phyloP scores from a whole-genome alignment of 345 rosid species.

The Pugionium dolabratum region DNA sequence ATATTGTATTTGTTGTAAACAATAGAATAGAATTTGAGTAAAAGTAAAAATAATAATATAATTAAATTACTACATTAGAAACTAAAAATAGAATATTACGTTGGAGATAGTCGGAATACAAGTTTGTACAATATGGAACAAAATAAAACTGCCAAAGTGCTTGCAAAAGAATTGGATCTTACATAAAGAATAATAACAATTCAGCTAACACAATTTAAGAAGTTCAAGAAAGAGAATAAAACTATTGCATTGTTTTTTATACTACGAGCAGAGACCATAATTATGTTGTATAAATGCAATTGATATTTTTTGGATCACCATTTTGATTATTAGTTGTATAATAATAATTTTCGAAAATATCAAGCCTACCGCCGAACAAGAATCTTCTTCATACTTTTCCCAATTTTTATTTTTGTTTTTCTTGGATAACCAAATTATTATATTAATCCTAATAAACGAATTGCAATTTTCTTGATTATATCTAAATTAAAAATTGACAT shows the following conservation, averaged over 20 bases:
- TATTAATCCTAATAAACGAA: slow-evolving; percentile 15
- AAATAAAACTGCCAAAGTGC: background rate
- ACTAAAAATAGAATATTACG: too few relatives aligned
- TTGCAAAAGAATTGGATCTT: background rate
- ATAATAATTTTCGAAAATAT: too few relatives aligned
- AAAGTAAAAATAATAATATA: too few relatives aligned
- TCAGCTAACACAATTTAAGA: background rate
- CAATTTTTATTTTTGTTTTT: slow-evolving; percentile 14
- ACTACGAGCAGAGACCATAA: slow-evolving; percentile 15
- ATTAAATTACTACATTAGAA: too few relatives aligned
- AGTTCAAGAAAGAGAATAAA: background rate
- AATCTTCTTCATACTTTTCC: slow-evolving; percentile 37
- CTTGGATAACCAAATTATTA: slow-evolving; percentile 18
- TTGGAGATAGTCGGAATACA: too few relatives aligned
- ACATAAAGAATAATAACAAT: background rate
- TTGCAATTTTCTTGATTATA: background rate
- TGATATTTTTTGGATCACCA: slow-evolving; percentile 4
- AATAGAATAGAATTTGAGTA: too few relatives aligned
- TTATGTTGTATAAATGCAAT: background rate
- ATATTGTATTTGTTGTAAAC: too few relatives aligned
- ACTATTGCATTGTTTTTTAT: background rate
- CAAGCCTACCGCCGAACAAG: slow-evolving; percentile 30
- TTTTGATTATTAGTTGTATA: background rate
- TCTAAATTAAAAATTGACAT: background rate
- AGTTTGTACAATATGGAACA: background rate